Conservation (phyloP, 352 stramenopile genomes). For the Stephanocyclus meneghinianus region DNA sequence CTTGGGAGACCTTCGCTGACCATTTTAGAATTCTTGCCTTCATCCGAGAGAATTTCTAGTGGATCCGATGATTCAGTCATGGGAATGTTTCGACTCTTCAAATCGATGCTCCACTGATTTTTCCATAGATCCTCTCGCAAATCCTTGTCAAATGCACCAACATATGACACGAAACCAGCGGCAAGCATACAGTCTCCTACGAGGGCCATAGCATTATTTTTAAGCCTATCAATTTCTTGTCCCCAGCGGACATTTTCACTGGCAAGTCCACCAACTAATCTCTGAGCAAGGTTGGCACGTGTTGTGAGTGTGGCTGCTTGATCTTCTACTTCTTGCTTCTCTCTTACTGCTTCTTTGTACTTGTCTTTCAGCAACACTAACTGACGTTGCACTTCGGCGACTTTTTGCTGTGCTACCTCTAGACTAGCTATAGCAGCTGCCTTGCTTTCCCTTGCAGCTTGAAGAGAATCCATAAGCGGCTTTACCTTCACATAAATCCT, state of each 20-base stretch:
- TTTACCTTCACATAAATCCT: constrained; percentile 98
- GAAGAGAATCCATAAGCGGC: constrained; percentile 95
- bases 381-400: constrained; percentile 91
- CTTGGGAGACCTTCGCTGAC: constrained; percentile 94
- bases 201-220: constrained; percentile 91
- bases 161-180: constrained; percentile 96
- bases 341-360: constrained; percentile 90
- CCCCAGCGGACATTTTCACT: constrained; percentile 97
- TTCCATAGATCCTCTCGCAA: constrained; percentile 88
- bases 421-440: constrained; percentile 88
- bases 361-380: constrained; percentile 91
- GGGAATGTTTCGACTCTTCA: constrained; percentile 89
- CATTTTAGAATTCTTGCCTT: constrained; percentile 96
- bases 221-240: constrained; percentile 94
- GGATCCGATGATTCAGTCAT: constrained; percentile 93
- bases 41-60: constrained; percentile 92
- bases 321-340: constrained; percentile 94
- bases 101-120: constrained; percentile 86
- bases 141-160: constrained; percentile 94
- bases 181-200: constrained; percentile 95
- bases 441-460: constrained; percentile 91
- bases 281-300: constrained; percentile 89
- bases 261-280: constrained; percentile 92
- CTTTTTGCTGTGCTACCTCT: constrained; percentile 88
- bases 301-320: constrained; percentile 92